These are phyloP conservation scores for Lactarius hatsudake DNA, from an alignment of 768 basidiomycete genomes.

Conservation along the genomic window DNA sequence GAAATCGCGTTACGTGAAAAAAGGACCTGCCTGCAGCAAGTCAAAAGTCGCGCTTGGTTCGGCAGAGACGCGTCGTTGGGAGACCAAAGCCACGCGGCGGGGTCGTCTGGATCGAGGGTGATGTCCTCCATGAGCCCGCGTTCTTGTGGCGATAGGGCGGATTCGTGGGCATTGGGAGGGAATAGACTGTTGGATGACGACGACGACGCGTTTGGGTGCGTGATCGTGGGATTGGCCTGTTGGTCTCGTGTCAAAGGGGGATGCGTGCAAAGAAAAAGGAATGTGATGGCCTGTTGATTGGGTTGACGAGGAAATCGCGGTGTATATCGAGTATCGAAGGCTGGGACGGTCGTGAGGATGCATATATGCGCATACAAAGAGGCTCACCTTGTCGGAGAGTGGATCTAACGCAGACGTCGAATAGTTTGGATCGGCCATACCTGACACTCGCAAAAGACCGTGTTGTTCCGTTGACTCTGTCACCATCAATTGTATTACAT, in stretches of 20 bases:
- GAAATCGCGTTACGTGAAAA: neutral
- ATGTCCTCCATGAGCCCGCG: constrained; percentile 26
- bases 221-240: neutral
- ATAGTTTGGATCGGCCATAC: neutral
- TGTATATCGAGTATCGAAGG: neutral
- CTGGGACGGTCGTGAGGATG: neutral
- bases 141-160: constrained; percentile 15
- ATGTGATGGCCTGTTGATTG: constrained; percentile 1
- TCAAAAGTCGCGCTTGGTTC: neutral
- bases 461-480: neutral
- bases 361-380: neutral
- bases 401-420: constrained; percentile 1
- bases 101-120: constrained; percentile 15
- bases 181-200: neutral
- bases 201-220: neutral
- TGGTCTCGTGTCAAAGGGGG: neutral
- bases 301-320: neutral
- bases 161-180: neutral
- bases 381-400: neutral
- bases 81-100: neutral
- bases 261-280: neutral
- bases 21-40: neutral
- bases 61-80: neutral
- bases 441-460: neutral
- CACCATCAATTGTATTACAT: neutral